These are phyloP conservation scores for Pichia sp. DNA, from an alignment of 1,139 yeast genomes.

Conservation along the genomic window DNA sequence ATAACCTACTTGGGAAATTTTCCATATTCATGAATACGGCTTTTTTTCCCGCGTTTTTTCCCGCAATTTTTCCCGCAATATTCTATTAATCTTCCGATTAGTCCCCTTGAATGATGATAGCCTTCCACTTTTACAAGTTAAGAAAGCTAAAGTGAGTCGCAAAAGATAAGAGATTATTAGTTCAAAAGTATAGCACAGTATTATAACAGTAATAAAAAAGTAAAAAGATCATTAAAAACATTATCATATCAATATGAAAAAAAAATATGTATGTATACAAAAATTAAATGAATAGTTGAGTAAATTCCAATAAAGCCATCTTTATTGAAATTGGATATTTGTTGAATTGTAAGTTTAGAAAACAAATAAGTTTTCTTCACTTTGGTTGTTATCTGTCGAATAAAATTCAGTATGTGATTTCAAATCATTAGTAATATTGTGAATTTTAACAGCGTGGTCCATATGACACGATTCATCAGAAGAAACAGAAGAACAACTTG, in stretches of 20 bases:
- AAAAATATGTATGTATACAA: too few relatives aligned
- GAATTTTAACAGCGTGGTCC: not conserved
- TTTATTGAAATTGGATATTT: not conserved
- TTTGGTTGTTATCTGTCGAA: not conserved
- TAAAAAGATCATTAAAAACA: not conserved
- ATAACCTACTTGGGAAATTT: too few relatives aligned
- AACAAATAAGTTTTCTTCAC: not conserved
- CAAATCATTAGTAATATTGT: not conserved
- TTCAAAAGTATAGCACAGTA: not conserved
- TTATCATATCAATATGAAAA: too few relatives aligned
- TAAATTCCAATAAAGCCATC: slow-evolving; percentile 6
- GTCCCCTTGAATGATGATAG: too few relatives aligned
- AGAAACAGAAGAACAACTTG: slow-evolving; percentile 22
- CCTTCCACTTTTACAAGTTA: too few relatives aligned
- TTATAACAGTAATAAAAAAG: not conserved
- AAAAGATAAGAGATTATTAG: not conserved
- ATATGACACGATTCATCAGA: slow-evolving; percentile 14
- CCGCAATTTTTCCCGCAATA: too few relatives aligned
- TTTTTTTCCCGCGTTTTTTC: too few relatives aligned
- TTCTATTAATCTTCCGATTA: too few relatives aligned
- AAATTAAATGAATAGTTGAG: too few relatives aligned
- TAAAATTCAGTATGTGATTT: not conserved
- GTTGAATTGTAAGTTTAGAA: not conserved
- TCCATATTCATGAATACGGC: too few relatives aligned
- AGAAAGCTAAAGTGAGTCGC: too few relatives aligned